Evolutionary conservation across 2,329 filamentous ascomycete genomes (phyloP).

Genomic region (Cadophora sp.): DNA sequence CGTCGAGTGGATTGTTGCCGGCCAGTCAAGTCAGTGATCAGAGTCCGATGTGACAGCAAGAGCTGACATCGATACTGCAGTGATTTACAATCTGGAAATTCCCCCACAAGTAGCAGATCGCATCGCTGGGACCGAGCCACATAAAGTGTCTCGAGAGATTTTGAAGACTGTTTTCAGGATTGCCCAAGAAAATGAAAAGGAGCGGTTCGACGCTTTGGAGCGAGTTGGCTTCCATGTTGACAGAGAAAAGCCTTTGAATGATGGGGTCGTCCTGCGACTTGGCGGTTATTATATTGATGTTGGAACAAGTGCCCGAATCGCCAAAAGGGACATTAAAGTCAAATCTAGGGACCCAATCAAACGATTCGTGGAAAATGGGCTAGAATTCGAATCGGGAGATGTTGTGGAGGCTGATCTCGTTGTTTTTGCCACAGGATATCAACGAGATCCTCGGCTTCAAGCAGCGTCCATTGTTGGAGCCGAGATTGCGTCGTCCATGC

Average conservation of each 20-base stretch:
- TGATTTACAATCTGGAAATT: slow-evolving; percentile 18
- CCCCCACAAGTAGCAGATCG: slow-evolving; percentile 19
- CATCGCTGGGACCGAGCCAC: background rate
- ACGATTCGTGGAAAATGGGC: slow-evolving; percentile 47
- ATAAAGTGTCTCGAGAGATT: slow-evolving; percentile 18
- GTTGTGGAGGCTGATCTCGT: slow-evolving; percentile 57
- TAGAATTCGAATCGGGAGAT: slow-evolving; percentile 51
- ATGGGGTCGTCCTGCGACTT: slow-evolving; percentile 61
- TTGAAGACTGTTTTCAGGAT: background rate
- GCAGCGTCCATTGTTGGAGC: slow-evolving; percentile 56
- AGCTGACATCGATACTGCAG: slow-evolving; percentile 5
- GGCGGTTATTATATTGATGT: slow-evolving; percentile 65
- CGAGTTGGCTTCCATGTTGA: slow-evolving; percentile 62
- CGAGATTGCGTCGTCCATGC: slow-evolving; percentile 53
- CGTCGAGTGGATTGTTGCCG: slow-evolving; percentile 19
- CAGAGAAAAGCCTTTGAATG: slow-evolving; percentile 59
- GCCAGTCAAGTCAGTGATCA: slow-evolving; percentile 16
- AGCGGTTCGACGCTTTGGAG: slow-evolving; percentile 22
- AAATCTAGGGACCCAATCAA: slow-evolving; percentile 53
- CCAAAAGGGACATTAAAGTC: slow-evolving; percentile 58
- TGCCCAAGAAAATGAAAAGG: background rate
- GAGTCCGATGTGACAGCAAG: background rate
- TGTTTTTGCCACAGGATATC: slow-evolving; percentile 54
- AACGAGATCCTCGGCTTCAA: slow-evolving; percentile 56
- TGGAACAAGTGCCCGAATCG: slow-evolving; percentile 56